Evolutionary conservation across 257 asterid genomes (phyloP), one percentile per base, ranked within the genome.

Genomic region (Lavandula angustifolia): DNA sequence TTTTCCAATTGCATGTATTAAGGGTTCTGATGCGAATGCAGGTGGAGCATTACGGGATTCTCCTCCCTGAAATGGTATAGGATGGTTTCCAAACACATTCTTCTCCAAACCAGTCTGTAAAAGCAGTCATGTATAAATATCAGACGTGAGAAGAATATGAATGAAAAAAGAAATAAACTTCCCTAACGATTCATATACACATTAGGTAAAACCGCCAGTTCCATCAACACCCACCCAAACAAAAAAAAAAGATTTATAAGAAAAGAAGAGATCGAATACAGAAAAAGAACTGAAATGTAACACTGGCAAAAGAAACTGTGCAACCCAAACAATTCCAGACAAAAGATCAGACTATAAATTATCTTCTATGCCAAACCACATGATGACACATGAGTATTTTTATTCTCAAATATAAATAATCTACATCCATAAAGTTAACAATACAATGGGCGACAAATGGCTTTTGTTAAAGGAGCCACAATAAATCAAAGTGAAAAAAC

Each of bases 71-170:
- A 82, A 66, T 31, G 87, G 72, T 71, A 89, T 91, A 22, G 95
- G 96, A 80, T 85, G 92, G 73, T 85, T 87, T 17, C 98, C 97
- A 64, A 92, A 85, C 77, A 89, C 70, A 74, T 87, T 92, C 78
- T 89, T 92, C 80, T 87, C 96, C 70, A 85, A 33, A 67, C 98
- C 97, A 84, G 89, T 82, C 97, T 89, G 85, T 76, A 73, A 47
- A 66, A 64, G 62, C 31, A 68, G 59, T 65, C 7, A 58, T 31
- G 7, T 16, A 41, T 62, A 12, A 40, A 66, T 5, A 55, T 57
- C 43, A 57, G 72, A 65, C 32, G 69, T 16, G n/a, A 34, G 54
- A 22, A 32, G 40, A 62, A 48, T 16, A 52, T 40, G 48, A 53
- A 52, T n/a, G 7, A n/a, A 7, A 32, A 64, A 65, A 38, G 9